These are phyloP conservation scores for Penicillium salamii DNA, from an alignment of 495 filamentous ascomycete species.

Conservation along the genomic window DNA sequence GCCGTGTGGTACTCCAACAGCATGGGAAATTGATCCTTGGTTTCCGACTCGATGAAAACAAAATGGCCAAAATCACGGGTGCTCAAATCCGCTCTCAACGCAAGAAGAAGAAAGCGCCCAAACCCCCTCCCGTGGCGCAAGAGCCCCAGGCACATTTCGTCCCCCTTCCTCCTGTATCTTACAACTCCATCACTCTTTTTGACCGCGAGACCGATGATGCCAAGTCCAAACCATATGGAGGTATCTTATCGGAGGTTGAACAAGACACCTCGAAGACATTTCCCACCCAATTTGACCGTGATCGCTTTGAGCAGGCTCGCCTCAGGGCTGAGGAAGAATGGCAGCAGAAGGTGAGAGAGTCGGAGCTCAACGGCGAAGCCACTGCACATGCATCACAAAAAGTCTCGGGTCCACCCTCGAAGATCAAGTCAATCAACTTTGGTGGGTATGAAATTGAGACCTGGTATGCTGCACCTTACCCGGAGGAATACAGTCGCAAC, in stretches of 20 bases:
- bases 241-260: constrained; percentile 83
- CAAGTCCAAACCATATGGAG: constrained; percentile 93
- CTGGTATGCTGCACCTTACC: constrained; percentile 99
- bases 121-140: constrained; percentile 29
- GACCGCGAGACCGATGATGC: constrained; percentile 85
- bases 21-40: constrained; percentile 51
- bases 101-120: constrained; percentile 36
- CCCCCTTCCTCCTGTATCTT: constrained; percentile 46
- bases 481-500: constrained; percentile 96
- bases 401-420: constrained; percentile 79
- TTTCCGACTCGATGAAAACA: constrained; percentile 57
- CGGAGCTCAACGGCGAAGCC: constrained; percentile 47
- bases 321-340: constrained; percentile 89
- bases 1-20: constrained; percentile 35
- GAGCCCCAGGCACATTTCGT: constrained; percentile 47
- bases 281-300: constrained; percentile 73
- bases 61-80: constrained; percentile 57
- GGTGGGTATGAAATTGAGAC: constrained; percentile 97
- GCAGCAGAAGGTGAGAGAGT: constrained; percentile 58
- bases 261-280: constrained; percentile 88
- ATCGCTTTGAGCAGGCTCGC: constrained; percentile 81
- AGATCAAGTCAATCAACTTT: constrained; percentile 98
- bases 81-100: constrained; percentile 32
- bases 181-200: constrained; percentile 76
- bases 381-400: constrained; percentile 57